These are phyloP conservation scores for Dictyostelium citrinum DNA, from an alignment of 78 protist genomes.

Conservation along the genomic window DNA sequence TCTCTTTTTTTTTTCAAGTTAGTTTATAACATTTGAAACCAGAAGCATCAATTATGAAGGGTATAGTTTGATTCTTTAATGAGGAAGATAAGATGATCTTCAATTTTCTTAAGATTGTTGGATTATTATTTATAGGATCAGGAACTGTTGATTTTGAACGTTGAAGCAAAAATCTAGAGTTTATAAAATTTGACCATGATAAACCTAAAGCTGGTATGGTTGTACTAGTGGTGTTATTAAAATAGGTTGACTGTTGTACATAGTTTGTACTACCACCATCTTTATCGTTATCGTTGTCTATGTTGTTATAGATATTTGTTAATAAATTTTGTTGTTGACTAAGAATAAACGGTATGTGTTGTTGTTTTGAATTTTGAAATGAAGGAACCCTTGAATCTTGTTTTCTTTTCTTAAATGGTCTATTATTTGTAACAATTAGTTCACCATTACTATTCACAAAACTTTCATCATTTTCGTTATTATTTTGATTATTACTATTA, in stretches of 20 bases:
- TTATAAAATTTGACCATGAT: slow-evolving; percentile 65
- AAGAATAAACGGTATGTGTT: slow-evolving; percentile 14
- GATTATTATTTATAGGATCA: neutral
- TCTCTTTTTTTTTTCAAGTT: neutral
- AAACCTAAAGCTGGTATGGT: slow-evolving; percentile 64
- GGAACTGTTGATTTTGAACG: neutral
- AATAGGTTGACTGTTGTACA: neutral
- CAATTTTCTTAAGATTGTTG: neutral
- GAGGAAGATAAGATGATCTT: slow-evolving; percentile 39
- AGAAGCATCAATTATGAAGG: slow-evolving; percentile 16
- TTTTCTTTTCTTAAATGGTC: slow-evolving; percentile 31
- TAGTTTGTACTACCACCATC: neutral
- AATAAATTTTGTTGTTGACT: neutral
- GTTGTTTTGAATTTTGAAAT: slow-evolving; percentile 50
- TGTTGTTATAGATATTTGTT: neutral
- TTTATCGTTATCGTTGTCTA: neutral
- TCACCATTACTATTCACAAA: neutral
- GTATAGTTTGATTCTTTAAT: neutral
- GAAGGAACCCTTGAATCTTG: neutral
- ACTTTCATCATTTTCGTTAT: neutral
- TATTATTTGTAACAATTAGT: neutral
- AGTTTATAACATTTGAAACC: slow-evolving; percentile 29
- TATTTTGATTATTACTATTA: neutral
- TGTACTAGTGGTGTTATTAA: neutral
- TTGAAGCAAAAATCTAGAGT: slow-evolving; percentile 25